A percentile compares a stretch with the other conserved stretches of the same genome.
These are phyloP conservation scores for Neospermospora avenae DNA, from an alignment of 2,329 filamentous ascomycete genomes.

Conservation along the genomic window DNA sequence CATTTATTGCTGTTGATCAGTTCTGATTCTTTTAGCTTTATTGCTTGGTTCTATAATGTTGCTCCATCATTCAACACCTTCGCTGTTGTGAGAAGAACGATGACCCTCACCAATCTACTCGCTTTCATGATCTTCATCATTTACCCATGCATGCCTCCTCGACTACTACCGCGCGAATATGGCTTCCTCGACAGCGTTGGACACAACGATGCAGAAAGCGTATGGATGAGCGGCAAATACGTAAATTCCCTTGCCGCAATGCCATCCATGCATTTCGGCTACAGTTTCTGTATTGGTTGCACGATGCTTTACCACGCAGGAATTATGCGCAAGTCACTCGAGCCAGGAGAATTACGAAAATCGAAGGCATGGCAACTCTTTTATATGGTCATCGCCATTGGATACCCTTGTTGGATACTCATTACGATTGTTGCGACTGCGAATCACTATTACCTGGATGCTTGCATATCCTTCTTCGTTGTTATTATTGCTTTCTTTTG, in stretches of 20 bases:
- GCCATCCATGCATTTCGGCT: slow-evolving; percentile 53
- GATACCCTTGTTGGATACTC: slow-evolving; percentile 46
- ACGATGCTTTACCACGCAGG: slow-evolving; percentile 53
- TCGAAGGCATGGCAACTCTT: slow-evolving; percentile 42
- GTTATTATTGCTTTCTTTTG: slow-evolving; percentile 44
- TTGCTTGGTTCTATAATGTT: slow-evolving; percentile 61
- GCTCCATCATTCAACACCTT: slow-evolving; percentile 48
- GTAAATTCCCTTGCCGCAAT: slow-evolving; percentile 50
- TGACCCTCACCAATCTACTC: slow-evolving; percentile 52
- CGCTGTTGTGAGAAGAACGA: slow-evolving; percentile 44
- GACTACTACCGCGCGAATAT: slow-evolving; percentile 47
- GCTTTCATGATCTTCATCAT: slow-evolving; percentile 50
- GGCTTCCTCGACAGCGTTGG: slow-evolving; percentile 50
- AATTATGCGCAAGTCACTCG: slow-evolving; percentile 37
- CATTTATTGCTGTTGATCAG: background rate
- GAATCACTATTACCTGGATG: slow-evolving; percentile 54
- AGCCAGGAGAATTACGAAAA: slow-evolving; percentile 43
- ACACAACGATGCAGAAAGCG: slow-evolving; percentile 46
- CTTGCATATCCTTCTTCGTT: slow-evolving; percentile 45
- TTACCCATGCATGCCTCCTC: slow-evolving; percentile 51
- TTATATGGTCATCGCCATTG: slow-evolving; percentile 41
- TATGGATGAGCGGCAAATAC: slow-evolving; percentile 49
- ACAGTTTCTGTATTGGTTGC: slow-evolving; percentile 50
- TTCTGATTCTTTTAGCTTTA: slow-evolving; percentile 45
- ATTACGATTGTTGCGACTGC: slow-evolving; percentile 51